Percentiles rank a stretch among this genome's conserved stretches.
These are phyloP conservation scores for Porcisia deanei DNA, from an alignment of 208 protist genomes.

Conservation along the genomic window DNA sequence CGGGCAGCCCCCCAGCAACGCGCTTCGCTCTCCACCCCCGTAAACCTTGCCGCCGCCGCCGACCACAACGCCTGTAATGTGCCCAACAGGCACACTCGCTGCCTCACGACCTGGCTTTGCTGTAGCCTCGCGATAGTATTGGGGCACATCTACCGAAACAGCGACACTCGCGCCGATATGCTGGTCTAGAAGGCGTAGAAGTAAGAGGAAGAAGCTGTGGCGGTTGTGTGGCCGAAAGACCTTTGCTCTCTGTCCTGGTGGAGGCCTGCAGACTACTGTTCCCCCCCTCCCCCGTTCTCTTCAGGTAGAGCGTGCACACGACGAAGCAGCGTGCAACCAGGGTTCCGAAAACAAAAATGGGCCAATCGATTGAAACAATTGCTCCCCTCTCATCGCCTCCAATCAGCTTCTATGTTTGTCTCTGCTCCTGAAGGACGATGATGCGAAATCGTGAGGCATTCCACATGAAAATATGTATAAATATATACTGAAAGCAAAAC, in stretches of 20 bases:
- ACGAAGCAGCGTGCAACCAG: not conserved
- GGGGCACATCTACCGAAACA: not conserved
- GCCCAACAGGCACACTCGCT: not conserved
- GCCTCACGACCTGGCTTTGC: not conserved
- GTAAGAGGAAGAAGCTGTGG: no score
- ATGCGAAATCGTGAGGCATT: not conserved
- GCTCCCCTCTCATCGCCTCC: not conserved
- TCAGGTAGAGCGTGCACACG: not conserved
- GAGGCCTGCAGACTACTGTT: not conserved
- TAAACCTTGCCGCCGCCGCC: not conserved
- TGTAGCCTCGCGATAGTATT: not conserved
- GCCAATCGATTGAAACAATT: not conserved
- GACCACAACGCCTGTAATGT: not conserved
- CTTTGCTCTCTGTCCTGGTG: not conserved
- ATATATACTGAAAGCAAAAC: not conserved
- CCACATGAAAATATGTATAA: not conserved
- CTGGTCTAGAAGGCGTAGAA: not conserved
- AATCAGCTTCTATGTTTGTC: not conserved
- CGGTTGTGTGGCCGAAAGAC: not conserved
- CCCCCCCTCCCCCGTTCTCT: not conserved
- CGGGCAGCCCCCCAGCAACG: not conserved
- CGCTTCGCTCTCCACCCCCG: not conserved
- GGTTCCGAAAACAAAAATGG: no score
- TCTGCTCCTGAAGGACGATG: no score
- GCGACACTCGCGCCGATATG: not conserved